Evolutionary conservation across 345 rosid species (phyloP).

Genomic region (Rubroshorea leprosula): DNA sequence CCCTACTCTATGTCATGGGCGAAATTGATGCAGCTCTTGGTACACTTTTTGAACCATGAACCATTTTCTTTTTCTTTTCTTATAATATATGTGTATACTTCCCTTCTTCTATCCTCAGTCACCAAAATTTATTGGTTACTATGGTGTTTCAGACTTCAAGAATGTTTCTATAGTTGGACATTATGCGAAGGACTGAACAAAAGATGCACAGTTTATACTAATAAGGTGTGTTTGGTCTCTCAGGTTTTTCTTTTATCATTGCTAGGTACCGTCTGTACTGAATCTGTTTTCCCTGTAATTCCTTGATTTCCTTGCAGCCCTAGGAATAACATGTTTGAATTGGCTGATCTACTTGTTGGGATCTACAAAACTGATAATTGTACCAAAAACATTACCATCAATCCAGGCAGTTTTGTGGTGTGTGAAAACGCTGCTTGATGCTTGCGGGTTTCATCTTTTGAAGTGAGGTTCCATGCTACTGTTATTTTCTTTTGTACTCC

Average conservation of each 20-base stretch:
- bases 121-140: no score
- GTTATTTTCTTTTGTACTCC: no score
- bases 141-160: not conserved
- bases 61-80: slow-evolving; percentile 5
- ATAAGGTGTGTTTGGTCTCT: no score
- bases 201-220: not conserved
- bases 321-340: no score
- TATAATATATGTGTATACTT: not conserved
- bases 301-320: no score
- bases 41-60: slow-evolving; percentile 15
- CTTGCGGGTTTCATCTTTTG: no score
- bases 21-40: slow-evolving; percentile 98
- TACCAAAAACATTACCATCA: slow-evolving; percentile 86
- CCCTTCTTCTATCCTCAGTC: not conserved
- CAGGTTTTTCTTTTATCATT: no score
- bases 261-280: no score
- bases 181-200: not conserved
- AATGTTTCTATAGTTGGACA: not conserved
- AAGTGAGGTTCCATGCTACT: no score
- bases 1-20: slow-evolving; percentile 98
- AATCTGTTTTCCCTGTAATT: no score
- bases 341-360: slow-evolving; percentile 86
- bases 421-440: slow-evolving; percentile 42
- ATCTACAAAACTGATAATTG: slow-evolving; percentile 92
- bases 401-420: no score